A percentile compares a stretch with the other conserved stretches of the same genome.
Evolutionary conservation across 1,284 basidiomycete genomes (phyloP).

Genomic region (Apiotrichum brassicae): DNA sequence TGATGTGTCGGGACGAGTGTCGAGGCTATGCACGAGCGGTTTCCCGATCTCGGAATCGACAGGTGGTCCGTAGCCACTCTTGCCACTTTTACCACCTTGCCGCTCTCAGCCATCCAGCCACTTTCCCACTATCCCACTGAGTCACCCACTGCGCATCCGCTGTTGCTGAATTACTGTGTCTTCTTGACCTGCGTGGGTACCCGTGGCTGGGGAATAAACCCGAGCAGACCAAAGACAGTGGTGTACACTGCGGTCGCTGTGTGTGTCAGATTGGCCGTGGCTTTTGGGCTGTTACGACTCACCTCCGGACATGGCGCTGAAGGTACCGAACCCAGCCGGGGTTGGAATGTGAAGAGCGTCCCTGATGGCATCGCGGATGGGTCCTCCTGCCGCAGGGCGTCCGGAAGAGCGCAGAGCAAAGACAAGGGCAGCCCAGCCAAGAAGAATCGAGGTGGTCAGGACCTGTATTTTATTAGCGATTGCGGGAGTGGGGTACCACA

Average conservation of each 20-base stretch:
- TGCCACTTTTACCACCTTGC: no score
- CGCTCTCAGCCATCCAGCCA: no score
- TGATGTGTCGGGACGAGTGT: no score
- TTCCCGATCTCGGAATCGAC: no score
- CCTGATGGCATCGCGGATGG: slow-evolving; percentile 24
- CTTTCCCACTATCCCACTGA: neutral
- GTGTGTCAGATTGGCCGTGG: slow-evolving; percentile 2
- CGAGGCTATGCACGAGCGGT: no score
- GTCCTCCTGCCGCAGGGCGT: slow-evolving; percentile 20
- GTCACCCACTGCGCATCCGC: neutral
- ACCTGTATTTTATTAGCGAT: slow-evolving; percentile 4
- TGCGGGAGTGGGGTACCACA: neutral
- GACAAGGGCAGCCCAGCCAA: slow-evolving; percentile 38
- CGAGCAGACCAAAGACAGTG: slow-evolving; percentile 38
- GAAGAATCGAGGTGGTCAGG: slow-evolving; percentile 38
- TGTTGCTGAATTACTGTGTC: slow-evolving; percentile 1
- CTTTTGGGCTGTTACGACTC: slow-evolving; percentile 11
- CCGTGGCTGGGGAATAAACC: slow-evolving; percentile 38
- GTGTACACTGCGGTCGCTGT: slow-evolving; percentile 40
- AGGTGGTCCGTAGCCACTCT: no score
- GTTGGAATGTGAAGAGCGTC: slow-evolving; percentile 6
- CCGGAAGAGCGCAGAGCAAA: slow-evolving; percentile 38
- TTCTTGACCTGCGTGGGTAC: slow-evolving; percentile 26
- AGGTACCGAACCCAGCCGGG: slow-evolving; percentile 24
- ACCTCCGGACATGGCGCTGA: slow-evolving; percentile 36